phyloP scores from a whole-genome alignment of 2,329 filamentous ascomycete species.

The Fusarium dlaminii region DNA sequence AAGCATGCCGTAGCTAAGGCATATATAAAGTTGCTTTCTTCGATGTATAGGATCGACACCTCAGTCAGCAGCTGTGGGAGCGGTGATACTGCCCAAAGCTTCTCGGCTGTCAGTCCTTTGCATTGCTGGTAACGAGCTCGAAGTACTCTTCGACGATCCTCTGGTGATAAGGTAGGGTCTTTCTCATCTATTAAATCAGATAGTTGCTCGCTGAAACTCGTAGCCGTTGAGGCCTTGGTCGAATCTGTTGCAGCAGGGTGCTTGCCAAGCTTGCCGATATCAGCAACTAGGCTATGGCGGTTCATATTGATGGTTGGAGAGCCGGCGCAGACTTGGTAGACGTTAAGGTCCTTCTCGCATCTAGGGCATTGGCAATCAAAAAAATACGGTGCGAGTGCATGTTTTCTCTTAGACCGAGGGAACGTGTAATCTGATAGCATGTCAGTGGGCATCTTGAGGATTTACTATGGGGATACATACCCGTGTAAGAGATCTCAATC shows the following conservation, averaged over 20 bases:
- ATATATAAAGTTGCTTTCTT: slow-evolving; percentile 53
- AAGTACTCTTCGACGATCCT: slow-evolving; percentile 39
- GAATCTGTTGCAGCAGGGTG: slow-evolving; percentile 42
- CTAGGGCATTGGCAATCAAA: slow-evolving; percentile 63
- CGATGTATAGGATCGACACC: slow-evolving; percentile 56
- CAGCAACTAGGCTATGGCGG: slow-evolving; percentile 55
- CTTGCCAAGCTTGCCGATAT: slow-evolving; percentile 45
- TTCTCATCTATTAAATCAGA: slow-evolving; percentile 42
- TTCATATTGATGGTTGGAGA: slow-evolving; percentile 57
- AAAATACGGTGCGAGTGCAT: slow-evolving; percentile 59
- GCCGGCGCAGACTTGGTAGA: slow-evolving; percentile 61
- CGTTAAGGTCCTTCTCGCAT: slow-evolving; percentile 61
- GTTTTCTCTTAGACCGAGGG: slow-evolving; percentile 54
- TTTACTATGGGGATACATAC: slow-evolving; percentile 44
- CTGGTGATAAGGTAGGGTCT: slow-evolving; percentile 36
- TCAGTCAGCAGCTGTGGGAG: slow-evolving; percentile 57
- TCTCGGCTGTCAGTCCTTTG: slow-evolving; percentile 36
- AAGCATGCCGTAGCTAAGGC: slow-evolving; percentile 60
- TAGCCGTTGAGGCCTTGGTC: slow-evolving; percentile 27
- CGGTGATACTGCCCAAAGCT: slow-evolving; percentile 61
- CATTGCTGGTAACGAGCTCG: slow-evolving; percentile 39
- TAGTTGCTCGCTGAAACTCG: slow-evolving; percentile 39
- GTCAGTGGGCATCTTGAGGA: neutral
- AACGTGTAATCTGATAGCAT: slow-evolving; percentile 56
- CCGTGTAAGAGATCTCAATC: slow-evolving; percentile 70